Evolutionary conservation across 78 protist species (phyloP).

Genomic region (Capsaspora owczarzaki): DNA sequence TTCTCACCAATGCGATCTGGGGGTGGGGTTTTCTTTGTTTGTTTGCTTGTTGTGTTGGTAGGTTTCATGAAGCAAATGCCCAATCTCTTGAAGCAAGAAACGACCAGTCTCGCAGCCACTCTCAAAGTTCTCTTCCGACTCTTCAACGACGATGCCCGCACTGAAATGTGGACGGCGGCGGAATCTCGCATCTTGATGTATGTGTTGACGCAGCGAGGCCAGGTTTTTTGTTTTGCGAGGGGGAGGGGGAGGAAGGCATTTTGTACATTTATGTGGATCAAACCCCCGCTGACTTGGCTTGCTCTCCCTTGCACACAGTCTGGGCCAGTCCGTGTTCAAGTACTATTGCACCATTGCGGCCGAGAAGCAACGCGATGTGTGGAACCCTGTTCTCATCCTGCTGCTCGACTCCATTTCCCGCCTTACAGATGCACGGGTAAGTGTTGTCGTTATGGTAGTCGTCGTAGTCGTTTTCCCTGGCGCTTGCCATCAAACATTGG

Average conservation of each 20-base stretch:
- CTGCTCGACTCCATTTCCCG: too few species aligned
- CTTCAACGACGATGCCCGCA: not conserved
- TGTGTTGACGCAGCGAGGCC: not conserved
- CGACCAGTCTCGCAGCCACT: not conserved
- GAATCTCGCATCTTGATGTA: not conserved
- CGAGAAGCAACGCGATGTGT: not conserved
- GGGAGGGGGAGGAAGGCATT: not conserved
- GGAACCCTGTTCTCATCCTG: not conserved
- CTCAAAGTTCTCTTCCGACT: not conserved
- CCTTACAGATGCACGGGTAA: too few species aligned
- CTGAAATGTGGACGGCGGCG: not conserved
- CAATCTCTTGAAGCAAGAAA: constrained; percentile 7
- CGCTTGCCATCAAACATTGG: too few species aligned
- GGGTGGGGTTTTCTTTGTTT: not conserved
- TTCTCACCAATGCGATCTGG: not conserved
- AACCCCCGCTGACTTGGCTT: not conserved
- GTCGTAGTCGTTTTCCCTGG: too few species aligned
- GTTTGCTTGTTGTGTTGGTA: not conserved
- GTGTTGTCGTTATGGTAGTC: too few species aligned
- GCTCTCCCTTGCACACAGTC: not conserved
- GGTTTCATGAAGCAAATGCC: constrained; percentile 4
- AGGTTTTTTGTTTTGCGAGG: not conserved
- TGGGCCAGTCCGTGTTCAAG: not conserved
- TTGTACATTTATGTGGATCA: not conserved
- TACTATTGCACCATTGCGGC: not conserved